phyloP scores from a whole-genome alignment of 257 asterid genomes.

The Nicotiana attenuata region DNA sequence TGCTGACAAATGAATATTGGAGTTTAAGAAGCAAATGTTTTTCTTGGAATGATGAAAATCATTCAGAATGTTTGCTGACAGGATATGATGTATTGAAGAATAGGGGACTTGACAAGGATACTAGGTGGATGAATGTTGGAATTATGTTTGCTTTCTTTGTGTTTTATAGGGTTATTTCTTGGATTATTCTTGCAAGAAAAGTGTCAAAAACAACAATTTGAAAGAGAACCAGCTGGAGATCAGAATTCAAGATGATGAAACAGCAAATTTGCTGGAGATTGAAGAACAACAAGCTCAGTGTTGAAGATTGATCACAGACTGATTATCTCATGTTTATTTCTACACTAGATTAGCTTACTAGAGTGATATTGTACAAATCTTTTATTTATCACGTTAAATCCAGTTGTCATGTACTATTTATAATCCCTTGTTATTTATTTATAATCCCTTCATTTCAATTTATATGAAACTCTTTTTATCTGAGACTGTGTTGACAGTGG shows the following conservation, averaged over 20 bases:
- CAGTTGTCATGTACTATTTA: not conserved
- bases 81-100: conserved; percentile 73
- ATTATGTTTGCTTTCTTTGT: conserved; percentile 67
- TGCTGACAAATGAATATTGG: conserved; percentile 76
- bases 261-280: not conserved
- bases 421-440: not conserved
- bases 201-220: conserved; percentile 55
- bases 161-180: conserved; percentile 60
- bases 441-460: not conserved
- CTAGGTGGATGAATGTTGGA: conserved; percentile 70
- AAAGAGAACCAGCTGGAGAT: not conserved
- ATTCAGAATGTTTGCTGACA: conserved; percentile 47
- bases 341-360: not conserved
- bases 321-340: not conserved
- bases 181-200: conserved; percentile 64
- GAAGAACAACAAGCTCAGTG: not conserved
- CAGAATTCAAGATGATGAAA: not conserved
- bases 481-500: too few species aligned
- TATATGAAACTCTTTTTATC: not conserved
- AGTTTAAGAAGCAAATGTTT: conserved; percentile 56
- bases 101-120: conserved; percentile 62
- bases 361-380: not conserved
- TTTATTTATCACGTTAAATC: not conserved
- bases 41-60: conserved; percentile 27
- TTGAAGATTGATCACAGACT: not conserved